Evolutionary conservation across 2,329 filamentous ascomycete genomes (phyloP).

Genomic region (Fusarium agapanthi): DNA sequence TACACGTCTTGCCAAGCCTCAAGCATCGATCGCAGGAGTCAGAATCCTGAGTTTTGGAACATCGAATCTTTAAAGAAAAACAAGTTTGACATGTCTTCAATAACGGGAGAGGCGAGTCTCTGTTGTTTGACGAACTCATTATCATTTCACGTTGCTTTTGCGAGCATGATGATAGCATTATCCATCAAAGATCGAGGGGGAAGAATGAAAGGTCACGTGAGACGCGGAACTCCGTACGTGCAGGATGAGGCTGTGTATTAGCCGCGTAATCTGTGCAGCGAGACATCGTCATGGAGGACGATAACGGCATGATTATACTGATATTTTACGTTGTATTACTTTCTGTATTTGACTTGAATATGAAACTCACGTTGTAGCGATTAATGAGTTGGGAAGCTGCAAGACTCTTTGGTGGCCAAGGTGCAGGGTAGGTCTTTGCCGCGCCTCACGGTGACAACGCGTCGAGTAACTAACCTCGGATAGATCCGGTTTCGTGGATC

Average conservation of each 20-base stretch:
- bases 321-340: not conserved
- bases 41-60: constrained; percentile 44
- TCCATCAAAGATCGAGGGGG: not conserved
- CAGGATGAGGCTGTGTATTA: constrained; percentile 4
- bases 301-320: not conserved
- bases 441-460: not conserved
- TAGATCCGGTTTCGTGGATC: not conserved
- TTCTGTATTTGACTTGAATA: rapidly evolving
- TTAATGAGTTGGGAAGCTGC: not conserved
- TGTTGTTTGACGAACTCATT: constrained; percentile 10
- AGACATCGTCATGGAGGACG: not conserved
- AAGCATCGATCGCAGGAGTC: constrained; percentile 45
- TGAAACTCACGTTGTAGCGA: rapidly evolving
- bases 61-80: constrained; percentile 45
- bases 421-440: not conserved
- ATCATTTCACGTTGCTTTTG: not conserved
- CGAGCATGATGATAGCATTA: not conserved
- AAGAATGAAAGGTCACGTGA: not conserved
- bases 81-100: constrained; percentile 47
- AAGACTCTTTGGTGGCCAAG: rapidly evolving
- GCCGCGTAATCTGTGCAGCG: not conserved
- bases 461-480: not conserved
- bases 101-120: not conserved
- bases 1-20: constrained; percentile 44
- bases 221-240: not conserved